Conservation (phyloP, 1,284 basidiomycete genomes). For the Pascua guehoae region DNA sequence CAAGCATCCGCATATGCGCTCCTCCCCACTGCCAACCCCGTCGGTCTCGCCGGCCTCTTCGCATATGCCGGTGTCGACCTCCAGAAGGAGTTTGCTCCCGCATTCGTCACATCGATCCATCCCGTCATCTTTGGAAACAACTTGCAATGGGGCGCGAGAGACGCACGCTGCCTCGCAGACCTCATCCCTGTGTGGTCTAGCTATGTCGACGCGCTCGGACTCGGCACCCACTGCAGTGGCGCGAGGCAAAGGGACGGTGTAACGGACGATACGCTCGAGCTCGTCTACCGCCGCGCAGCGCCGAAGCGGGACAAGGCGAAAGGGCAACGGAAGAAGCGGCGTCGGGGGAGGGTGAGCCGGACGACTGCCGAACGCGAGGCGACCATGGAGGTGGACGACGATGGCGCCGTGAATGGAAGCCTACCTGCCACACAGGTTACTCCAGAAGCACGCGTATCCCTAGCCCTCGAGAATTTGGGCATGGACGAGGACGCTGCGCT, state of each 20-base stretch:
- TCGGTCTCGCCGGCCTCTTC: slow-evolving; percentile 50
- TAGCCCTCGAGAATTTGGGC: no score
- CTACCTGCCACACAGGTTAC: no score
- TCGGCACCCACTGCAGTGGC: slow-evolving; percentile 22
- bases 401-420: not conserved
- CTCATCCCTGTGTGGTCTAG: slow-evolving; percentile 35
- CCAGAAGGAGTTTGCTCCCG: slow-evolving; percentile 54
- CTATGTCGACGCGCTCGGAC: slow-evolving; percentile 40
- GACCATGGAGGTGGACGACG: not conserved
- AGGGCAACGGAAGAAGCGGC: slow-evolving; percentile 1
- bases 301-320: slow-evolving; percentile 23
- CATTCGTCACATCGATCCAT: slow-evolving; percentile 58
- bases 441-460: no score
- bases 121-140: slow-evolving; percentile 48
- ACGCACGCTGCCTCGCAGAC: slow-evolving; percentile 35
- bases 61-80: slow-evolving; percentile 55
- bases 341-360: slow-evolving; percentile 8
- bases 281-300: slow-evolving; percentile 47
- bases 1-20: not conserved
- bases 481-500: slow-evolving; percentile 25
- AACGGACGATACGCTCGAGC: slow-evolving; percentile 39
- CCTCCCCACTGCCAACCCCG: not conserved
- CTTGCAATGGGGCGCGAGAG: slow-evolving; percentile 25
- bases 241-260: slow-evolving; percentile 11
- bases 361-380: not conserved